Base-by-base conservation (phyloP, 352 stramenopile species). In the Phytopythium sindhum region DNA sequence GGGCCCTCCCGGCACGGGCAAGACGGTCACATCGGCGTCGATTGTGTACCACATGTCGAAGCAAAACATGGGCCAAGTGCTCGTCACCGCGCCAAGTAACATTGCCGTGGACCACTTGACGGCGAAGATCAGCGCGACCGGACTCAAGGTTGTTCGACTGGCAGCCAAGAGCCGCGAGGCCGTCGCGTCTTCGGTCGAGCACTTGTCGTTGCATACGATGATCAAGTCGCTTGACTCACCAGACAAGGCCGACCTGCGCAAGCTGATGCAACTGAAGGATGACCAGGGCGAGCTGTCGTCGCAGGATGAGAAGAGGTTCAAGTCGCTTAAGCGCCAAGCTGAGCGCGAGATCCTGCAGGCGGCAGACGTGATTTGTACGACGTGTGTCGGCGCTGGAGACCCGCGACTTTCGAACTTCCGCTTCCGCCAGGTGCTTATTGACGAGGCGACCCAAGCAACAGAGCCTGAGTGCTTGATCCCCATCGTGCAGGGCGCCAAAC, bases 41-140 rank as follows among this genome's bases (percentile, higher is more conserved):
- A 91, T 99, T 31, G 97, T 99, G n/a, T 99, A 98, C 72, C 97
- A 99, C 80, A 90, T 99, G 73, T 97, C 97, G 28, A 97, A 98
- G 68, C 95, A 99, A 69, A 98, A 98, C 69, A 98, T 98, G 93
- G 96, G 97, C 21, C 97, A 99, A 74, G 97, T 99, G 37, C 84
- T 99, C 11, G 98, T 99, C 12, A 99, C 95, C 7, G 97, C 98
- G 17, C 98, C 98, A 0, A 98, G 89, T 66, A 99, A 99, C 69
- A 98, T 99, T 67, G 98, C 98, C 6, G 98, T 99, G 35, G 98
- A 99, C 81, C 78, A 89, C 61, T 68, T 93, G 52, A 99, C 97
- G 2, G 95, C 97, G 68, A 99, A 99, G 70, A 99, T 99, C 74
- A 97, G 97, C 61, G 91, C 92, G 4, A 99, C 97, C 0, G 98